A percentile compares a stretch with the other conserved stretches of the same genome.
phyloP scores from a whole-genome alignment of 2,329 filamentous ascomycete genomes.

The Mycosphaerella arachidis region DNA sequence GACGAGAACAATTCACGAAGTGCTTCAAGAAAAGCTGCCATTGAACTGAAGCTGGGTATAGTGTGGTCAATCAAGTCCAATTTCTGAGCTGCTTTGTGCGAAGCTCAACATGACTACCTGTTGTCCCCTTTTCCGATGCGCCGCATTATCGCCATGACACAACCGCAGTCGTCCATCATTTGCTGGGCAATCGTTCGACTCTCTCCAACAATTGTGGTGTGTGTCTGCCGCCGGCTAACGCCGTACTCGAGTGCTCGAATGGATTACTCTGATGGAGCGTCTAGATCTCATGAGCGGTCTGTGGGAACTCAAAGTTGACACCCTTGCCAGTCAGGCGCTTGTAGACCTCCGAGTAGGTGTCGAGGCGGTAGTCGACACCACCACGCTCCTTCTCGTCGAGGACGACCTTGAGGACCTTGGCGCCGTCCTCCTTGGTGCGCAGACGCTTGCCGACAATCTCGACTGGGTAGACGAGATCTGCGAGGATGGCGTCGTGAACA shows the following conservation, averaged over 20 bases:
- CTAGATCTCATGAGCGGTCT: constrained; percentile 66
- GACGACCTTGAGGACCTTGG: constrained; percentile 98
- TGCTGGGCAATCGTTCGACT: neutral
- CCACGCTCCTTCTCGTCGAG: constrained; percentile 99
- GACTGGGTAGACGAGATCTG: constrained; percentile 97
- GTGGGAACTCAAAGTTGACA: constrained; percentile 97
- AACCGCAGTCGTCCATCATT: neutral
- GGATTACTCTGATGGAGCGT: neutral
- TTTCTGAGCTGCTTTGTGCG: neutral
- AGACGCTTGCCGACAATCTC: constrained; percentile 99
- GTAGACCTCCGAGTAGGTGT: constrained; percentile 99
- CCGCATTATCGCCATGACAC: neutral
- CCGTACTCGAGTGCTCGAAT: neutral
- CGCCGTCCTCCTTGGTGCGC: constrained; percentile 97
- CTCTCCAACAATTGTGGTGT: neutral
- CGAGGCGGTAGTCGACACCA: constrained; percentile 97
- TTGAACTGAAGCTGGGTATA: neutral
- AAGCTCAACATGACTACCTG: neutral
- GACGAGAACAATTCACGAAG: no score
- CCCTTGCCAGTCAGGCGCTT: constrained; percentile 92
- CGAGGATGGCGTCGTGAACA: constrained; percentile 97
- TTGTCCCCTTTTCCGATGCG: constrained; percentile 1
- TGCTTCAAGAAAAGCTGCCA: neutral
- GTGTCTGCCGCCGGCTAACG: neutral
- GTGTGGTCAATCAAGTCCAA: neutral